Base-by-base conservation (phyloP, 1,139 yeast species). In the Kodamaea suecica region DNA sequence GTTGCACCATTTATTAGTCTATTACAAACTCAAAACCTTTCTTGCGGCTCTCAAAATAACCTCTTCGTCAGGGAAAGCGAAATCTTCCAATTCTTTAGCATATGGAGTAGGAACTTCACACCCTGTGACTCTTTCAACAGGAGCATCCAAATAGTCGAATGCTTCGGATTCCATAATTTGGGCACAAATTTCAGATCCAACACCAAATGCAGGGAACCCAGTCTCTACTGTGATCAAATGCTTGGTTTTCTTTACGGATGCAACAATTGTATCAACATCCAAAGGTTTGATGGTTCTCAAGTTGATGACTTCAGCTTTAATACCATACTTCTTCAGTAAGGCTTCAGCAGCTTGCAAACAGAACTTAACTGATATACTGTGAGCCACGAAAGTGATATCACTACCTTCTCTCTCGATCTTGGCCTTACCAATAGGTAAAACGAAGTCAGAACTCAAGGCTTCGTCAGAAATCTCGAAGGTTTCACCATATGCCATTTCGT, bases 81-180 rank as follows among this genome's bases (percentile, higher is more conserved):
- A 86, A 70, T 85, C 95, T 77, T 94, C 99, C 61, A 94, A 79
- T 70, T 84, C 94, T 66, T 81, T 78, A 52, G 97, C 96, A 63
- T 94, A 94, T 48, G 99, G 99, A 52, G 98, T 94, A 62, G 99
- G 98, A 25, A 90, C 97, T 71, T 94, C 99, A 60, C 97, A 95
- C 65, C 98, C 98, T 42, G 98, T 94, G 56, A 90, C 94, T 76
- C 98, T 87, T 71, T 84, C 95, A 50, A 92, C 92, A 51, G 99
- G 99, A 45, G 98, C 95, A 66, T 94, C 99, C 64, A 94, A 80
- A 78, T 88, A 86, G 70, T 94, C 98, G 53, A 92, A 92, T 38
- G 95, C 97, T 67, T 90, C 97, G 38, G 95, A 80, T 73, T 94
- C 99, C 97, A 92, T 88, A 59, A 94, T 76, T 70, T 88, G 96